A percentile compares a stretch with the other conserved stretches of the same genome.
These are phyloP conservation scores for Xerocomus spinulosus DNA, from an alignment of 768 basidiomycete species.

Conservation along the genomic window DNA sequence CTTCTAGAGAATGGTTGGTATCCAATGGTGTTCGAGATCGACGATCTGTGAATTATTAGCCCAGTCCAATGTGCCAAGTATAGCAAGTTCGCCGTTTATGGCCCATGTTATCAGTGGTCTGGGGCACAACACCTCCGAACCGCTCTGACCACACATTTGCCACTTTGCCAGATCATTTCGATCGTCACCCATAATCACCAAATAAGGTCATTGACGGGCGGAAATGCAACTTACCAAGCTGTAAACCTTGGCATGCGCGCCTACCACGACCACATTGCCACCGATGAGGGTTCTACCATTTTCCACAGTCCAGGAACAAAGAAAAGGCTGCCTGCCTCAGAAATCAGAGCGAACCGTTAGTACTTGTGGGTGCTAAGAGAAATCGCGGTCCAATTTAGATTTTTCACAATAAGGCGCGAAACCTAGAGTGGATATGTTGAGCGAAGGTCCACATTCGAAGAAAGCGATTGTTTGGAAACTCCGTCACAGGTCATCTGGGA, in stretches of 20 bases:
- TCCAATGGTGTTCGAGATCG: not conserved
- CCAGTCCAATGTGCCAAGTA: not conserved
- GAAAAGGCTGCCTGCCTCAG: not conserved
- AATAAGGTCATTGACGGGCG: not conserved
- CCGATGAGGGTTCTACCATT: not conserved
- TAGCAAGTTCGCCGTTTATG: not conserved
- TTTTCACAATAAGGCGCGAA: too few relatives aligned
- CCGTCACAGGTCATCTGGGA: not conserved
- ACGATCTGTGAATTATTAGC: not conserved
- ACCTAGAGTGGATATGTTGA: too few relatives aligned
- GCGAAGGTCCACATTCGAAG: too few relatives aligned
- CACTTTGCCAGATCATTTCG: not conserved
- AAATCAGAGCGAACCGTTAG: slow-evolving; percentile 1
- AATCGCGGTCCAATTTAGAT: too few relatives aligned
- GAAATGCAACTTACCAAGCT: not conserved
- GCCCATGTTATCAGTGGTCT: too few relatives aligned
- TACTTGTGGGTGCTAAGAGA: too few relatives aligned
- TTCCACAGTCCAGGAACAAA: slow-evolving; percentile 4
- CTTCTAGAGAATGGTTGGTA: not conserved
- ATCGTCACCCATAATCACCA: not conserved
- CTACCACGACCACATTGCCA: slow-evolving; percentile 1
- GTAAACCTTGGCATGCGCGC: slow-evolving; percentile 10
- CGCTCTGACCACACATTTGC: too few relatives aligned
- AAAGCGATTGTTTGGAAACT: too few relatives aligned
- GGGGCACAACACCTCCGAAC: not conserved